Base-by-base conservation (phyloP, 352 stramenopile species). In the Peronospora tabacina region DNA sequence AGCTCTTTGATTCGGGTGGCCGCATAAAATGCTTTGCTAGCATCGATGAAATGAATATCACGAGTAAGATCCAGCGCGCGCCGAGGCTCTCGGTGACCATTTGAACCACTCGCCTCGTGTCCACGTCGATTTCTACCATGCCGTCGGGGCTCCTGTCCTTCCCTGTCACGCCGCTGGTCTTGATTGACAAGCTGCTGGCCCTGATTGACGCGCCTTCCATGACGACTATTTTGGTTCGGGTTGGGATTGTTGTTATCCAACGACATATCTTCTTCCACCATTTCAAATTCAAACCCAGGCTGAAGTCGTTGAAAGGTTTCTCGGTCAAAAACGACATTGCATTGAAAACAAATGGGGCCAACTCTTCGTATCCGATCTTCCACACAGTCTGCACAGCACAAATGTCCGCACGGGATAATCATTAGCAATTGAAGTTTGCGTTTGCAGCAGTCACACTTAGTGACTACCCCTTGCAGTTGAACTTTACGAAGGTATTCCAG, bases 351-450 rank as follows among this genome's bases (percentile, higher is more conserved):
- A 44, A 28, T 63, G 7, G 64, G 52, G 3, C 91, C 68, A 37
- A 72, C 34, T 1, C 58, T 47, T 29, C 75, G 49, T n/a, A 91
- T 66, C 13, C 67, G 63, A 29, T 82, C 73, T 65, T 96, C 79
- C 3, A 96, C 70, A 49, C 94, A 98, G 54, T 97, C 91, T 0
- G 89, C 84, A 57, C 94, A 98, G 37, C 94, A 76, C 11, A 97
- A 57, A 63, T 95, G 71, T 2, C 86, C 88, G 60, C 94, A 98
- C 11, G 90, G 89, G 12, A 97, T 69, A 11, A 98, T 63, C 68
- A 97, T 88, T 0, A 97, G 66, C 33, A 93, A 67, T 43, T 92
- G 82, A 4, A 97, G 53, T 22, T 88, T 56, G 2, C 93, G 66
- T 7, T 61, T 70, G 58, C 94, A 98, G n/a, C 66, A 64, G 17